Evolutionary conservation across 2,329 filamentous ascomycete genomes (phyloP), one percentile per base, ranked within the genome.

Genomic region (Colletotrichum higginsianum): DNA sequence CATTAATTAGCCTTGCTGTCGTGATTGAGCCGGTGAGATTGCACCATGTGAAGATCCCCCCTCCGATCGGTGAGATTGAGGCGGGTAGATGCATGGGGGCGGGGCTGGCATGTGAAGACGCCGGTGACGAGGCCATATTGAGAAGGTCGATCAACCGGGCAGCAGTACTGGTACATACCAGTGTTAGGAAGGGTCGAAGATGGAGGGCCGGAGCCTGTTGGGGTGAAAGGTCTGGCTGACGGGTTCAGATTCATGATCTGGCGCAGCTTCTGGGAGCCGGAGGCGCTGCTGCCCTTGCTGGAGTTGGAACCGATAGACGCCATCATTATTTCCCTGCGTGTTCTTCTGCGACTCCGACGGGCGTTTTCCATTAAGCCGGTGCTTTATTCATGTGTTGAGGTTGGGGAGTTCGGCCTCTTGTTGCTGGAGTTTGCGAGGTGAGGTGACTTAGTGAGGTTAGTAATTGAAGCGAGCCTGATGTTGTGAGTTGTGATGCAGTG

Each of bases 1-100:
- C 35, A 35, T 35, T 9, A 9, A 2, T 70, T 66, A 70, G 62
- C 67, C 61, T 21, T 21, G 13, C 35, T 55, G 15, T 42, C 38
- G 26, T 40, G 16, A 42, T 50, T 26, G 35, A 60, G 46, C 57
- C 26, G 16, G 26, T 58, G 38, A 35, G 38, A 60, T 66, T 56
- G 16, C 42, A 23, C 44, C 52, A 64, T 11, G n/a, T n/a, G 53
- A 52, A 66, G 16, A 66, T 66, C 38, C 46, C 16, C 49, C 46
- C 49, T 8, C 35, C 46, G 40, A 21, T 55, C 26, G 23, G 21
- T 47, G 44, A 38, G 35, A 66, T 67, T n/a, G 40, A 18, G 16
- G 26, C 26, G 23, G 35, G 40, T n/a, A 21, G 30, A 23, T 44
- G n/a, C 52, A 42, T 49, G 60, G 13, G 50, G 11, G 52, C 23